Conservation (phyloP, 2,329 filamentous ascomycete species). For the Beauveria sp. region DNA sequence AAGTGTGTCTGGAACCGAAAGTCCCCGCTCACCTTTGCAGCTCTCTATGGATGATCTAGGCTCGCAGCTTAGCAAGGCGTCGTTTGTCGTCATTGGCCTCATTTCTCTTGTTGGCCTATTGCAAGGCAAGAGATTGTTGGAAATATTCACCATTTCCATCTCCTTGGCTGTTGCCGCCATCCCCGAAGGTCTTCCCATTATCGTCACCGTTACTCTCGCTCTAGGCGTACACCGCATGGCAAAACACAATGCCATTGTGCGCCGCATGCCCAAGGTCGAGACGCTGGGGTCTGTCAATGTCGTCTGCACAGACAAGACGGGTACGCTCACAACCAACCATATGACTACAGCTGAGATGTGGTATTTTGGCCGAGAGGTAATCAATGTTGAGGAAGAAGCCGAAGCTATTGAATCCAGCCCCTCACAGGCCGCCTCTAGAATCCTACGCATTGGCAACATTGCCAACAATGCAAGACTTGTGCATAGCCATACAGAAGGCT, state of each 20-base stretch:
- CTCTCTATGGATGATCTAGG: constrained; percentile 96
- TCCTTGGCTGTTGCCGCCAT: constrained; percentile 95
- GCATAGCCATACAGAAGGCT: constrained; percentile 60
- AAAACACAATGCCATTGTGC: constrained; percentile 87
- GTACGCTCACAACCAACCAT: constrained; percentile 92
- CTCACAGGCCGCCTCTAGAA: constrained; percentile 67
- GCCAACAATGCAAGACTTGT: constrained; percentile 88
- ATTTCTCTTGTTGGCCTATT: constrained; percentile 88
- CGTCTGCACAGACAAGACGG: constrained; percentile 95
- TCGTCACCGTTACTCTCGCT: constrained; percentile 93
- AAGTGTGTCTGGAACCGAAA: constrained; percentile 90
- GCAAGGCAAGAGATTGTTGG: constrained; percentile 80
- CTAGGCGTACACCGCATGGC: constrained; percentile 96
- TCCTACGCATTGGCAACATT: constrained; percentile 88
- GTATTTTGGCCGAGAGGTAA: constrained; percentile 66
- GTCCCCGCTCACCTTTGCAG: constrained; percentile 86
- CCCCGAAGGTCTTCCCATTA: constrained; percentile 92
- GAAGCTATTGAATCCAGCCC: constrained; percentile 49
- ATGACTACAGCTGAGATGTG: constrained; percentile 97
- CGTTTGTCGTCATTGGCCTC: constrained; percentile 85
- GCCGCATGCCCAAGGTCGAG: constrained; percentile 92
- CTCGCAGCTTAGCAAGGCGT: constrained; percentile 92
- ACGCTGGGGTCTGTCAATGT: constrained; percentile 98
- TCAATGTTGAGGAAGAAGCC: constrained; percentile 48
- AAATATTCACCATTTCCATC: constrained; percentile 96